Evolutionary conservation across 768 basidiomycete species (phyloP).

Genomic region (Boletus subcaerulescens): DNA sequence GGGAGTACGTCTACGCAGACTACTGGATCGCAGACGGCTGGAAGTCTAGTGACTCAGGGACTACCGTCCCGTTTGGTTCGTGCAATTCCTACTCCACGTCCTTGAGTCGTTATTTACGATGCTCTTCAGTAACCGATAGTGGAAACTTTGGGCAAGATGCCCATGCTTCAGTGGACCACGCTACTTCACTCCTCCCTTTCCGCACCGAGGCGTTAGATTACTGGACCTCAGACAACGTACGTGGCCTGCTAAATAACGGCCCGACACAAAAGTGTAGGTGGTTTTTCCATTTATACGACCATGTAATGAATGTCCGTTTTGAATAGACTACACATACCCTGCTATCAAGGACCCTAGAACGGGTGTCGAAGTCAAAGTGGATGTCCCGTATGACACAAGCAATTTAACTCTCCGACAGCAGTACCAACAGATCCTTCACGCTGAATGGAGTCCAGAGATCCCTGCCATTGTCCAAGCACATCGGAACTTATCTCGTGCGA

Average conservation of each 20-base stretch:
- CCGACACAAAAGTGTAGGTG: slow-evolving; percentile 6
- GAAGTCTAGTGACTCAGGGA: slow-evolving; percentile 3
- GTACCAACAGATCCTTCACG: neutral
- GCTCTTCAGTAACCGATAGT: neutral
- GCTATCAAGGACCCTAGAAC: slow-evolving; percentile 8
- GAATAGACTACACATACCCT: slow-evolving; percentile 19
- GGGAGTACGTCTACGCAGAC: slow-evolving; percentile 16
- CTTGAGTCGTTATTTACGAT: neutral
- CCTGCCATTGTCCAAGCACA: neutral
- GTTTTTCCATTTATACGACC: neutral
- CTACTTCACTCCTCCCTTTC: slow-evolving; percentile 9
- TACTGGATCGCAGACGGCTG: slow-evolving; percentile 16
- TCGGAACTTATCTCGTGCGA: too few species aligned
- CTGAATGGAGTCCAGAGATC: neutral
- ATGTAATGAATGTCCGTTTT: neutral
- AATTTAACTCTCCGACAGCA: neutral
- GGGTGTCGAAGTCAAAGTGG: slow-evolving; percentile 10
- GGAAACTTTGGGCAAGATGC: neutral
- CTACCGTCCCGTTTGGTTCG: slow-evolving; percentile 5
- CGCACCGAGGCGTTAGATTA: neutral
- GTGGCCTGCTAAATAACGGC: neutral
- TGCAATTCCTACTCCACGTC: neutral
- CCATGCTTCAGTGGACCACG: neutral
- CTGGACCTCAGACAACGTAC: slow-evolving; percentile 9
- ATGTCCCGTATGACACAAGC: slow-evolving; percentile 4